These are phyloP conservation scores for Boechera stricta DNA, from an alignment of 345 rosid genomes.

Conservation along the genomic window DNA sequence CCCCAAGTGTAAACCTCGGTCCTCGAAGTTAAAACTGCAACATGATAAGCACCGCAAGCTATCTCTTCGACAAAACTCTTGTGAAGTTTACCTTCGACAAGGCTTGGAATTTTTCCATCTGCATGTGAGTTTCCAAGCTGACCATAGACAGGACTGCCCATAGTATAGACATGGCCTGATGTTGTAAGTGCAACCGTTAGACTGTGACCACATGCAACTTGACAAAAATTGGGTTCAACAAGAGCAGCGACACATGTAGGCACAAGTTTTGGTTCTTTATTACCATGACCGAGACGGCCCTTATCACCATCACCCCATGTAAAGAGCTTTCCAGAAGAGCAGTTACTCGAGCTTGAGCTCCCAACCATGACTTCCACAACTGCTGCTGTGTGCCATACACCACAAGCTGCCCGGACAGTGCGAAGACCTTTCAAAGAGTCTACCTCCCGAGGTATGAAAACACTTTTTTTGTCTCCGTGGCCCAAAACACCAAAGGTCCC, in stretches of 20 bases:
- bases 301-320: constrained; percentile 99
- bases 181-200: constrained; percentile 90
- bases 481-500: constrained; percentile 86
- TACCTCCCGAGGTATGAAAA: constrained; percentile 66
- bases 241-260: constrained; percentile 98
- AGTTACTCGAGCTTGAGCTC: constrained; percentile 87
- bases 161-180: constrained; percentile 85
- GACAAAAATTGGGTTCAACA: constrained; percentile 93
- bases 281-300: constrained; percentile 97
- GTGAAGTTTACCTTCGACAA: constrained; percentile 87
- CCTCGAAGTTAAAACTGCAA: constrained; percentile 87
- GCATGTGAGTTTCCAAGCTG: constrained; percentile 92
- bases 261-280: constrained; percentile 86
- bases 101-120: constrained; percentile 84
- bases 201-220: constrained; percentile 95
- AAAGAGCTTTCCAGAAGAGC: constrained; percentile 93
- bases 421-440: constrained; percentile 62
- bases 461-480: constrained; percentile 67
- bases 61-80: constrained; percentile 93
- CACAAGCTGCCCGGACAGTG: constrained; percentile 67
- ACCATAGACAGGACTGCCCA: constrained; percentile 98
- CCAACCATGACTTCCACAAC: constrained; percentile 98
- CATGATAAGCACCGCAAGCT: constrained; percentile 96
- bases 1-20: constrained; percentile 99
- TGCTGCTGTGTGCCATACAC: constrained; percentile 93